phyloP scores from a whole-genome alignment of 305 asterid genomes.

The Solanum chacoense region DNA sequence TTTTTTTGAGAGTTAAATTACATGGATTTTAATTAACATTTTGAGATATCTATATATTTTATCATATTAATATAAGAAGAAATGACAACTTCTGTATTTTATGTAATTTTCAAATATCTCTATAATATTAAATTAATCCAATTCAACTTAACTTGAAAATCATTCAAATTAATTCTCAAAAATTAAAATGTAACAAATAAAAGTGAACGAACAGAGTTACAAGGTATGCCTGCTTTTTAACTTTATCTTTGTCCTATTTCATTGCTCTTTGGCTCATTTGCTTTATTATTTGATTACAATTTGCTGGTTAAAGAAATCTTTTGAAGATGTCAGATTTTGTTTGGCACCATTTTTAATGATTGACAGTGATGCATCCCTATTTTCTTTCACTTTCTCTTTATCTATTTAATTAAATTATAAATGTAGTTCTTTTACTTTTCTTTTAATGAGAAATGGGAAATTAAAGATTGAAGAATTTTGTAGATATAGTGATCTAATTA shows the following conservation, averaged over 20 bases:
- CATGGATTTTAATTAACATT: no score
- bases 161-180: fast-evolving
- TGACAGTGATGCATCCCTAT: neutral
- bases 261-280: neutral
- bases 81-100: no score
- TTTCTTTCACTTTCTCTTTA: neutral
- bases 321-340: neutral
- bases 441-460: neutral
- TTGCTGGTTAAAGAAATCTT: neutral
- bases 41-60: no score
- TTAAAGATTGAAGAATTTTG: neutral
- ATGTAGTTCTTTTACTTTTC: neutral
- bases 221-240: neutral
- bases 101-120: no score
- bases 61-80: neutral
- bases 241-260: neutral
- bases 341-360: neutral
- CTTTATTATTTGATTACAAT: neutral
- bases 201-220: fast-evolving
- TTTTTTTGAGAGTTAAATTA: neutral
- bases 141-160: neutral
- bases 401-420: neutral
- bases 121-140: no score
- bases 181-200: fast-evolving
- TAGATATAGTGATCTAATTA: neutral